Base-by-base conservation (phyloP, 2,329 filamentous ascomycete species). In the Colletotrichum trifolii region DNA sequence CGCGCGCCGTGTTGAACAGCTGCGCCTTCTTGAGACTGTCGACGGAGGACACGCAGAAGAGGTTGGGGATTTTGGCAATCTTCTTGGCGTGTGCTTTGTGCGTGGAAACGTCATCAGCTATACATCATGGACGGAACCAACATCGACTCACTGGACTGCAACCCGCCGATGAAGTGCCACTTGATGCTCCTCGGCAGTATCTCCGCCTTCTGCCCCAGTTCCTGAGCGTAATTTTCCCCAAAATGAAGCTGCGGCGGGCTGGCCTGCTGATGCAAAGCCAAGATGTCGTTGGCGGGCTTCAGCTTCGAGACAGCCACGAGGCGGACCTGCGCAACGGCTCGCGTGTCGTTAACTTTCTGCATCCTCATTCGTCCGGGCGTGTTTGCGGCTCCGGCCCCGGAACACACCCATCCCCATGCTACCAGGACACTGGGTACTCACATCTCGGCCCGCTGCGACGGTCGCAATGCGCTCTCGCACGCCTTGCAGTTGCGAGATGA, bases 151-250 rank as follows among this genome's bases (percentile, higher is more conserved):
- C 86, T 82, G 12, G 92, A 94, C 79, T 99, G 96, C 43, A 99
- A 81, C 0, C 92, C 93, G 43, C 96, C 96, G 75, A 98, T 99
- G 78, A 98, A 97, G 78, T 99, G 96, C 96, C 96, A 99, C 72
- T 86, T 85, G 69, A 99, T 91, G 39, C 84, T 85, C 48, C 81
- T 80, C 0, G 96, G 95, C 10, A 99, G 86, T 17, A 97, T 76
- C 40, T 86, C 85, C 2, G 93, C 91, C 78, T 99, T 99, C 76
- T 97, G 91, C 64, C 86, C 84, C 58, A 99, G 86, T 78, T 99
- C 96, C 78, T 95, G 92, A 4, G 91, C 85, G 81, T 99, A 99
- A 82, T 99, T 99, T 80, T 99, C 96, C 72, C 96, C 96, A 77
- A 98, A 98, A 79, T 99, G 93, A 36, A 81, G 76, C 34, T 60